Conservation (phyloP, 768 basidiomycete species). For the Boletus barrowsii region DNA sequence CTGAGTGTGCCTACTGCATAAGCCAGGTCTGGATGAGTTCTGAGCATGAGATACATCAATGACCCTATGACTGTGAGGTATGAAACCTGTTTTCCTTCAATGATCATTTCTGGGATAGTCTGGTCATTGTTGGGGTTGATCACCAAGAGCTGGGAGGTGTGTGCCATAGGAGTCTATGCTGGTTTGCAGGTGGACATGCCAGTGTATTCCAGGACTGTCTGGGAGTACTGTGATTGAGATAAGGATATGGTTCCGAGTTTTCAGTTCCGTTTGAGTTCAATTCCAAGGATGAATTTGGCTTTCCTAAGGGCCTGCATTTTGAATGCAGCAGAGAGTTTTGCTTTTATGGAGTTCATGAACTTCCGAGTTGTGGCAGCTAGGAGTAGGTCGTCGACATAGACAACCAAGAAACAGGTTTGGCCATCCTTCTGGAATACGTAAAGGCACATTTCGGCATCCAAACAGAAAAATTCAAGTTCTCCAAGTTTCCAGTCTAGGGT, state of each 20-base stretch:
- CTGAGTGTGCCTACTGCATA: too few species aligned
- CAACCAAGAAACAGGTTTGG: background rate
- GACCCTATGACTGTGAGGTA: too few species aligned
- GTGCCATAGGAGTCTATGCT: too few species aligned
- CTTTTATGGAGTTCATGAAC: background rate
- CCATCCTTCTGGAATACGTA: background rate
- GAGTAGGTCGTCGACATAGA: slow-evolving; percentile 3
- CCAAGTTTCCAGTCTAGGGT: background rate
- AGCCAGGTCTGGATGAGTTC: too few species aligned
- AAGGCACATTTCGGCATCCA: background rate
- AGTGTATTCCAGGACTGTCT: too few species aligned
- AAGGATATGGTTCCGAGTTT: too few species aligned
- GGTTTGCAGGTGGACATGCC: too few species aligned
- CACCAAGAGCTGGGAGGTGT: too few species aligned
- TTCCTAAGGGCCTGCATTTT: background rate
- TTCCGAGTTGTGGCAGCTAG: background rate
- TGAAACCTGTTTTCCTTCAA: slow-evolving; percentile 2
- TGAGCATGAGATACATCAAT: too few species aligned
- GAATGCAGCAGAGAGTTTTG: background rate
- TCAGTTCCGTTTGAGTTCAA: slow-evolving; percentile 23
- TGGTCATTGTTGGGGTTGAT: too few species aligned
- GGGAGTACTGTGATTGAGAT: too few species aligned
- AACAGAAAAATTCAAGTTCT: background rate
- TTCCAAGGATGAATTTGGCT: slow-evolving; percentile 28
- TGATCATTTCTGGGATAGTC: too few species aligned